Base-by-base conservation (phyloP, 225 moss, liverwort and hornwort species). In the Polytrichum formosum region DNA sequence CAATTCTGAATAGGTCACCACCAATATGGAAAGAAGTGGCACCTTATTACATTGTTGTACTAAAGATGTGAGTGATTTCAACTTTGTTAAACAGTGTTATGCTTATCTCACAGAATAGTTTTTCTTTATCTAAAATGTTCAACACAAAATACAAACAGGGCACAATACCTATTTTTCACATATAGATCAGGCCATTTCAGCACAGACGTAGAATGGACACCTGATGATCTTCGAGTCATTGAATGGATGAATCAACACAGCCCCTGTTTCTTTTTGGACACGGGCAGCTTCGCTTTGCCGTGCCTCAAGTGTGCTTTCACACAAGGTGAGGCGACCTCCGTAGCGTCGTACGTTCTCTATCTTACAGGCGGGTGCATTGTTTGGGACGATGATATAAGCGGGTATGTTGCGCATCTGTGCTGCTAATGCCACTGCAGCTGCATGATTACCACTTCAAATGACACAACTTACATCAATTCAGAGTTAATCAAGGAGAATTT, bases 351-450 rank as follows among this genome's bases (percentile, higher is more conserved):
- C 87, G 28, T 87, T 94, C 71, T 82, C 83, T 73, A 87, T 18
- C 76, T 94, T 92, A 66, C 94, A 92, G 67, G 80, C 54, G 26
- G 90, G 83, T 54, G 83, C 86, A 65, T 88, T 85, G 23, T 71
- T 64, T n/a, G 93, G 90, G 1, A 94, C 61, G 53, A 94, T 82
- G 4, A 92, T 78, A 69, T 90, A 79, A 37, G 94, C 92, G 19
- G 87, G 83, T 69, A 92, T 85, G 53, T 87, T 84, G 30, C 92
- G 87, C 71, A 90, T 73, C 64, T 76, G 83, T 64, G 94, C 90
- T 54, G 94, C 94, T 74, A 94, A 72, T 31, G 92, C 90, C 67
- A 94, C 60, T 68, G 94, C 92, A 56, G 94, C 94, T 84, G 92
- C 94, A 79, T 94, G 94, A 73, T 92, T 94, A 55, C 94, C 94